phyloP scores from a whole-genome alignment of 2,329 filamentous ascomycete species.

The Arthrobotrys iridis region DNA sequence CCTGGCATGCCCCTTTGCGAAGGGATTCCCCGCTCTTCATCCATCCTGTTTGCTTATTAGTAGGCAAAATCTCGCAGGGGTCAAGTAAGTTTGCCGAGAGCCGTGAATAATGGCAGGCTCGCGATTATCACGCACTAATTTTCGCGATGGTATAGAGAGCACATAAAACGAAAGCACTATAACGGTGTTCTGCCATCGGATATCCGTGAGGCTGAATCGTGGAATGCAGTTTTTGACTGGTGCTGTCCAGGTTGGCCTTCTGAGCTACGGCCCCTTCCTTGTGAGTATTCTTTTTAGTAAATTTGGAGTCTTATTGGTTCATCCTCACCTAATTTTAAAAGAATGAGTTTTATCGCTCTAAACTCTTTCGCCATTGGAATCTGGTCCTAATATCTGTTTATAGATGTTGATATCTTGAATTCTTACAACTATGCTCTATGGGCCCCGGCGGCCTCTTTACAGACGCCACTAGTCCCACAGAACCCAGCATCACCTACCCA shows the following conservation, averaged over 20 bases:
- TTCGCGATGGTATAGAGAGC: not conserved
- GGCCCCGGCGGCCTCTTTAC: not conserved
- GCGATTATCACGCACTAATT: not conserved
- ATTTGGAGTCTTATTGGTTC: too few species aligned
- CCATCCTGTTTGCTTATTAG: not conserved
- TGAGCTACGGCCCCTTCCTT: not conserved
- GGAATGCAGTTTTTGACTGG: not conserved
- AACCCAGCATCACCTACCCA: not conserved
- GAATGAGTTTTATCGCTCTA: too few species aligned
- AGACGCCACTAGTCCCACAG: not conserved
- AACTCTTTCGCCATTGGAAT: too few species aligned
- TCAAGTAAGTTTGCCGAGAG: not conserved
- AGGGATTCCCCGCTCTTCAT: not conserved
- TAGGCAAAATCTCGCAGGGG: not conserved
- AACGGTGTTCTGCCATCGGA: not conserved
- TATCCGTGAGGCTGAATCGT: not conserved
- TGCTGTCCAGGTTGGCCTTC: not conserved
- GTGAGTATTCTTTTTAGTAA: not conserved
- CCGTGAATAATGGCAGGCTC: too few species aligned
- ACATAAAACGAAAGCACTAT: not conserved
- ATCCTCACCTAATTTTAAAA: too few species aligned
- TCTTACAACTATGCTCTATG: not conserved
- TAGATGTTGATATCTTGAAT: not conserved
- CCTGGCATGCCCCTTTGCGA: not conserved
- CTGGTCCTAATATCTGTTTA: not conserved